Evolutionary conservation across 345 rosid species (phyloP).

Genomic region (Linum usitatissimum): DNA sequence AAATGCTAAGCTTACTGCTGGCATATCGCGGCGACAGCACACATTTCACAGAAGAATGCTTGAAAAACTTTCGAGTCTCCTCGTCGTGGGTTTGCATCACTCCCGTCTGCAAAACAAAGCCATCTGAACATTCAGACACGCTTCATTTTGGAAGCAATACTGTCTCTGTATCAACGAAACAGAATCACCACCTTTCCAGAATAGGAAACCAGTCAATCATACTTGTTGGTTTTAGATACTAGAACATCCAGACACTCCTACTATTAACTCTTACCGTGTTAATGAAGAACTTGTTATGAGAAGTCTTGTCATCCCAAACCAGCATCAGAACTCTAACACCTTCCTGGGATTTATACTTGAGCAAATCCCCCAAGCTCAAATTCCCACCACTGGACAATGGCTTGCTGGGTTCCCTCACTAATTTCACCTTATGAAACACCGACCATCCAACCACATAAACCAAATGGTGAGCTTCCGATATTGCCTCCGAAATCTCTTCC

Average conservation of each 20-base stretch:
- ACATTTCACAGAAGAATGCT: conserved; percentile 56
- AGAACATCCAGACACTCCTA: no score
- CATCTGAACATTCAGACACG: neutral
- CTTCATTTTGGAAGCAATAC: neutral
- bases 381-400: conserved; percentile 53
- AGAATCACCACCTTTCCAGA: neutral
- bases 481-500: conserved; percentile 86
- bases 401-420: conserved; percentile 53
- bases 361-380: conserved; percentile 56
- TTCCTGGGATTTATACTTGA: conserved; percentile 77
- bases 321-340: conserved; percentile 72
- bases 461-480: conserved; percentile 77
- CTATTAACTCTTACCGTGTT: conserved; percentile 35
- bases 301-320: conserved; percentile 96
- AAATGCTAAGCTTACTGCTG: conserved; percentile 78
- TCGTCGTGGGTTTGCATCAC: conserved; percentile 77
- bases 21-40: conserved; percentile 66
- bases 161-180: no score
- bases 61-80: conserved; percentile 62
- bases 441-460: conserved; percentile 82
- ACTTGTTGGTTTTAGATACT: neutral
- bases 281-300: conserved; percentile 60
- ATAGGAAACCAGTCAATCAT: neutral
- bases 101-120: conserved; percentile 35
- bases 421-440: conserved; percentile 56